Conservation (phyloP, 169 alveolate species). For the Perkinsus marinus region DNA sequence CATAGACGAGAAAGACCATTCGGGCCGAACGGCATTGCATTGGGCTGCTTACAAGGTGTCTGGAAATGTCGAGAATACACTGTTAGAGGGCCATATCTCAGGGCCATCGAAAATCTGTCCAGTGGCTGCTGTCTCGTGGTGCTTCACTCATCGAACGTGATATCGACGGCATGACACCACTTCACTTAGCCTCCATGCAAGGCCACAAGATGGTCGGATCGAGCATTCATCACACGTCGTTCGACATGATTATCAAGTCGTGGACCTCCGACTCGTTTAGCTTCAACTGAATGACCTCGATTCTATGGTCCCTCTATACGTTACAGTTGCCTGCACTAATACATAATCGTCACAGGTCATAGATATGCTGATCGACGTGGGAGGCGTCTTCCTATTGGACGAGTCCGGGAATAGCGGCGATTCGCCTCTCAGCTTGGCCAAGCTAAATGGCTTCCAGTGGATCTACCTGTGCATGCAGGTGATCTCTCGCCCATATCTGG, state of each 20-base stretch:
- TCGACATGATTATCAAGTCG: no score
- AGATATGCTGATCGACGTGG: not conserved
- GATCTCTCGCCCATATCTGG: not conserved
- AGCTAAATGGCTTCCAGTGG: not conserved
- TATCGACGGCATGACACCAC: not conserved
- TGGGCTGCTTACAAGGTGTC: not conserved
- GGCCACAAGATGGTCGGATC: not conserved
- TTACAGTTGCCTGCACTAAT: no score
- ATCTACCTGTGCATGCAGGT: not conserved
- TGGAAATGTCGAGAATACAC: no score
- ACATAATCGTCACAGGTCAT: not conserved
- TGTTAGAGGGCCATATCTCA: not conserved
- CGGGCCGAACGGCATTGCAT: not conserved
- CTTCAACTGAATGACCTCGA: no score
- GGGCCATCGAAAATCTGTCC: not conserved
- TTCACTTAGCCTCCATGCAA: not conserved
- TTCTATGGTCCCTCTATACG: no score
- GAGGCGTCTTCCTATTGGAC: not conserved
- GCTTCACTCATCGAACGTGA: not conserved
- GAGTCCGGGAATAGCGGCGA: not conserved
- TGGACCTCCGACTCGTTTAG: no score
- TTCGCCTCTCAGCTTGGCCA: not conserved
- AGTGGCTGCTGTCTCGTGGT: not conserved
- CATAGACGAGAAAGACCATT: not conserved
- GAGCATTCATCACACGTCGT: no score